Evolutionary conservation across 2,329 filamentous ascomycete genomes (phyloP), one percentile per base, ranked within the genome.

Genomic region (Aspergillus terreus): DNA sequence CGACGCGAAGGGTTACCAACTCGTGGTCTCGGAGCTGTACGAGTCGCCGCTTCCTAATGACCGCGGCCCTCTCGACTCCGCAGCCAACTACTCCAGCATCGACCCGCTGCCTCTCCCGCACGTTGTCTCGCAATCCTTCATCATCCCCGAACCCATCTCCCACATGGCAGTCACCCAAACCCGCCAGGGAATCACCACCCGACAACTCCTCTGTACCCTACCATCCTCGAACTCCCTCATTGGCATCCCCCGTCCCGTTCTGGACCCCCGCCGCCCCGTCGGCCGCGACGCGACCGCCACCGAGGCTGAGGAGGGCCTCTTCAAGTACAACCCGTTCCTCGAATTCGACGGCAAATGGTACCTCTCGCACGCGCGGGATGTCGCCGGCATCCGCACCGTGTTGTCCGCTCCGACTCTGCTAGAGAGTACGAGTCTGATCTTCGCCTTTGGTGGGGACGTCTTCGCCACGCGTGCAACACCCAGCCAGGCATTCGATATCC

Each of bases 341-440:
- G 88, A 95, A 50, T 85, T 96, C 54, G 90, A 96, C 62, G 87
- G 91, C 0, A 87, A 88, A 58, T 85, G 85, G 74, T 81, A 88
- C 50, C 73, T 96, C 44, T 90, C 88, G 27, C 94, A 99, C 71
- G 80, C 86, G 59, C 84, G 91, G 17, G 89, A 96, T 57, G 82
- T 97, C 1, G 54, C 92, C 2, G 91, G 90, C 5, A 81, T 96
- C 40, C 77, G 81, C 53, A 76, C 82, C 43, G 83, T 97, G 17
- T 80, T 92, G 27, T 84, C 90, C 0, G 82, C 82, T 15, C 88
- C 92, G 0, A 88, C 90, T 1, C 71, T 90, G 4, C 81, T 99
- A 27, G 94, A 99, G 76, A 96, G 92, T 72, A 97, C 94, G 1
- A 92, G 88, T 63, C 71, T 97, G 50, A 81, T 99, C 11, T 87